Evolutionary conservation across 1,284 basidiomycete genomes (phyloP).

Genomic region (Boletus subluridellus): DNA sequence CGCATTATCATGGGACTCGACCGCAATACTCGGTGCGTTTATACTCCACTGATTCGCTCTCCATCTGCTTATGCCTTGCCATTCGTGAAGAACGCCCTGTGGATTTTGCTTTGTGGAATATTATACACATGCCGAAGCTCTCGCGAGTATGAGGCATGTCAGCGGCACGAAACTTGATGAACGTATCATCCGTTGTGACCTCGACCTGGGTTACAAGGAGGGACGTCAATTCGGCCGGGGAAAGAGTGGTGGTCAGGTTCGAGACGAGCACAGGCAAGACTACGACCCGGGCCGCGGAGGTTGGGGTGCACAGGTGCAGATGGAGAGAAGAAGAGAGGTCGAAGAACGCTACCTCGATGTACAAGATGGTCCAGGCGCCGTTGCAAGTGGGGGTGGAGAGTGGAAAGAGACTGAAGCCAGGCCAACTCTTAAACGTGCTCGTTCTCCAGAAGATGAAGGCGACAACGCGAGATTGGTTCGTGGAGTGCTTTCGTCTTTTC

Average conservation of each 20-base stretch:
- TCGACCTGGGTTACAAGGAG: slow-evolving; percentile 97
- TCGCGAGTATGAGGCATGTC: slow-evolving; percentile 91
- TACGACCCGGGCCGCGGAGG: slow-evolving; percentile 95
- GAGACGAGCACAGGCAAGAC: slow-evolving; percentile 96
- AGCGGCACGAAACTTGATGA: slow-evolving; percentile 99
- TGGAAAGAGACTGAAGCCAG: slow-evolving; percentile 64
- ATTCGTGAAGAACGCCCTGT: slow-evolving; percentile 79
- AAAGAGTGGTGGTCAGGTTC: slow-evolving; percentile 92
- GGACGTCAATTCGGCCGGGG: slow-evolving; percentile 97
- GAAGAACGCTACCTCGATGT: slow-evolving; percentile 90
- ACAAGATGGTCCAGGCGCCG: slow-evolving; percentile 73
- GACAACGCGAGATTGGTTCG: slow-evolving; percentile 55
- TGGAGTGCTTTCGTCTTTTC: slow-evolving; percentile 8
- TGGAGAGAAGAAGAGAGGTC: slow-evolving; percentile 76
- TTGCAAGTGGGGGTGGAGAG: slow-evolving; percentile 80
- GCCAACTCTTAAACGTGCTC: slow-evolving; percentile 55
- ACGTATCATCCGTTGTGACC: slow-evolving; percentile 95
- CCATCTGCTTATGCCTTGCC: slow-evolving; percentile 3
- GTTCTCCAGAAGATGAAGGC: slow-evolving; percentile 69
- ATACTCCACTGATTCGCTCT: background rate
- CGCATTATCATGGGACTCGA: slow-evolving; percentile 99
- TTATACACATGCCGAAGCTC: slow-evolving; percentile 92
- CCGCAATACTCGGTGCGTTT: slow-evolving; percentile 79
- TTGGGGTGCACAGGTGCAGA: slow-evolving; percentile 91
- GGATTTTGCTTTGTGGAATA: slow-evolving; percentile 99